A percentile compares a stretch with the other conserved stretches of the same genome.
Conservation (phyloP, 2,329 filamentous ascomycete species). For the Alternaria metachromatica region DNA sequence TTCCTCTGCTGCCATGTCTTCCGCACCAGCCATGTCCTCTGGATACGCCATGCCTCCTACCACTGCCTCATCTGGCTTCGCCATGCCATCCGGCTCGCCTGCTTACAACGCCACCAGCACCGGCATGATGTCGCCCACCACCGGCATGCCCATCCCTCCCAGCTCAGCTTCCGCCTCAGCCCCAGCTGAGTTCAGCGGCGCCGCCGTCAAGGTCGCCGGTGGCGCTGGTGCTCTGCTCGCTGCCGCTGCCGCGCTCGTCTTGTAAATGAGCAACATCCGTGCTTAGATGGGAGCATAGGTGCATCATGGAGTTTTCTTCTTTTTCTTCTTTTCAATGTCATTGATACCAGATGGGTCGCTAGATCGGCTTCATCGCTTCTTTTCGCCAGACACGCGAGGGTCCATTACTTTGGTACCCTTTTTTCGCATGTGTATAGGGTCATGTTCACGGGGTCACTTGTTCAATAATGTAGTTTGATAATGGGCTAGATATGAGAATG, state of each 20-base stretch:
- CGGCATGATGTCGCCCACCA: conserved; percentile 21
- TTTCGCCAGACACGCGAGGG: neutral
- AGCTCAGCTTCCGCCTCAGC: conserved; percentile 17
- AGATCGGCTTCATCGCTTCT: neutral
- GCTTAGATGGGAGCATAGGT: conserved; percentile 1
- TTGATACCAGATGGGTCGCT: conserved; percentile 30
- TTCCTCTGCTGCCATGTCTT: neutral
- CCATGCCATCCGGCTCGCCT: conserved; percentile 18
- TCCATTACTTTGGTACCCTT: conserved; percentile 1
- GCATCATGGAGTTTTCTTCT: conserved; percentile 23
- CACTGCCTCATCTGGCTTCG: conserved; percentile 11
- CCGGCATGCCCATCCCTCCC: conserved; percentile 20
- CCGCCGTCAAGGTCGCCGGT: conserved; percentile 26
- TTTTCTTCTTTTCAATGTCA: conserved; percentile 3
- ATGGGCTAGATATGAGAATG: conserved; percentile 1
- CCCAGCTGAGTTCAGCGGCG: conserved; percentile 26
- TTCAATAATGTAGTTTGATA: conserved; percentile 13
- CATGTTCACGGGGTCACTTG: neutral
- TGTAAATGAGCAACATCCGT: no score
- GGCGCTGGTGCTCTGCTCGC: conserved; percentile 32
- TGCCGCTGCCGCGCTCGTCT: conserved; percentile 31
- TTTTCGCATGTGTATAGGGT: conserved; percentile 5
- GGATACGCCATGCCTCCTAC: conserved; percentile 4
- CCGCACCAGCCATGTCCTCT: neutral
- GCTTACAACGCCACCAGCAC: conserved; percentile 18